Evolutionary conservation across 768 basidiomycete genomes (phyloP), one percentile per base, ranked within the genome.

Genomic region (Naganishia vaughanmartiniae): DNA sequence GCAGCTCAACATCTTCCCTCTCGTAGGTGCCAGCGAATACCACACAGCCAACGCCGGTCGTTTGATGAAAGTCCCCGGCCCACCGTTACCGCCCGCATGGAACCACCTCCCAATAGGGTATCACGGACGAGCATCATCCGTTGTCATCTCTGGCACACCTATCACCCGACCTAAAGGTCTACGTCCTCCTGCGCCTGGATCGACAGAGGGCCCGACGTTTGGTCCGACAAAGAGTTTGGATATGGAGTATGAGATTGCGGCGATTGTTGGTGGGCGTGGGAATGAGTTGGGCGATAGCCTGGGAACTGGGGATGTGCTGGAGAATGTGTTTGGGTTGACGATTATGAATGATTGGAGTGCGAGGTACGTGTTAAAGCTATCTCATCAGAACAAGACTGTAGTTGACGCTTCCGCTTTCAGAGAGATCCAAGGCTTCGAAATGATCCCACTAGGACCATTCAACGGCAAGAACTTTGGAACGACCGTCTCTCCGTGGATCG

Each of bases 401-500:
- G 60, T 36, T 65, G 65, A 65, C 39, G n/a, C 21, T 17, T 21
- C 4, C 24, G 4, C 14, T 12, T 31, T 3, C 12, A 70, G 69
- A 39, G 74, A 75, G 34, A 66, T 72, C 34, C 74, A 75, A 42
- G 69, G 51, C 4, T 73, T 67, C 54, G 74, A 75, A 46, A 74
- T 74, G 72, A 65, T 71, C 19, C 74, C 74, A 1, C 72, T 75
- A 6, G 74, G 74, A 0, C 74, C 74, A 19, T 75, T 75, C 66
- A 74, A 75, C 39, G 74, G 74, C 60, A 75, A 75, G 69, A 73
- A 73, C 39, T 75, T 75, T 58, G 70, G 53, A 4, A 74, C 72
- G 31, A 76, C 72, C 15, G 65, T 75, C 19, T 55, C 57, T 17
- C 73, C 75, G 11, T 76, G 73, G 75, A 69, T 74, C 26, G 65